A percentile compares a stretch with the other conserved stretches of the same genome.
Evolutionary conservation across 2,329 filamentous ascomycete species (phyloP).

Genomic region (Aspergillus sp.): DNA sequence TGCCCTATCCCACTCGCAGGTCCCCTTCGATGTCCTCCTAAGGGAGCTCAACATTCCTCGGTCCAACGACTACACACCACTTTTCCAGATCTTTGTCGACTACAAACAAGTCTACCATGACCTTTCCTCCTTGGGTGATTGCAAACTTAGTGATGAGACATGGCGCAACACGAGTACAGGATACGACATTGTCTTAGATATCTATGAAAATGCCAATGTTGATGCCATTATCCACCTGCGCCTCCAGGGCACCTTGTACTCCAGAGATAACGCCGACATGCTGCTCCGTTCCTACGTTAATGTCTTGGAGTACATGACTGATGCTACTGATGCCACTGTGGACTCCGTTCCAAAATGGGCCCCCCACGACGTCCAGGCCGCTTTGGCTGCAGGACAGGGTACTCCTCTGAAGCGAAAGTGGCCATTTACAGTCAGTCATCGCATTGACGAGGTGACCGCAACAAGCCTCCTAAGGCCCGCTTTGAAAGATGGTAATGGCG

Average conservation of each 20-base stretch:
- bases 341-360: background rate
- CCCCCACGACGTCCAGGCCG: background rate
- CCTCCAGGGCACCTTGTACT: slow-evolving; percentile 29
- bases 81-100: slow-evolving; percentile 48
- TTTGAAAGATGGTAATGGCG: slow-evolving; percentile 21
- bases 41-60: slow-evolving; percentile 37
- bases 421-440: slow-evolving; percentile 29
- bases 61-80: slow-evolving; percentile 34
- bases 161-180: slow-evolving; percentile 16
- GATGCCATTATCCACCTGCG: slow-evolving; percentile 12
- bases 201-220: slow-evolving; percentile 23
- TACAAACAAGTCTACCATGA: slow-evolving; percentile 35
- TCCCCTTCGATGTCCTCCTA: slow-evolving; percentile 48
- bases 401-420: slow-evolving; percentile 13
- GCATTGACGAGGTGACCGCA: slow-evolving; percentile 29
- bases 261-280: background rate
- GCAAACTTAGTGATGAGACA: slow-evolving; percentile 7
- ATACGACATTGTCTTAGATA: slow-evolving; percentile 33
- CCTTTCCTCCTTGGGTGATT: slow-evolving; percentile 18
- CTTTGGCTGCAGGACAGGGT: slow-evolving; percentile 11
- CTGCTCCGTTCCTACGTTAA: background rate
- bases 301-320: background rate
- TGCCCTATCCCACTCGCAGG: slow-evolving; percentile 36
- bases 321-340: background rate
- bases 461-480: slow-evolving; percentile 15